Base-by-base conservation (phyloP, 768 basidiomycete species). In the Cystobasidium tubakii region DNA sequence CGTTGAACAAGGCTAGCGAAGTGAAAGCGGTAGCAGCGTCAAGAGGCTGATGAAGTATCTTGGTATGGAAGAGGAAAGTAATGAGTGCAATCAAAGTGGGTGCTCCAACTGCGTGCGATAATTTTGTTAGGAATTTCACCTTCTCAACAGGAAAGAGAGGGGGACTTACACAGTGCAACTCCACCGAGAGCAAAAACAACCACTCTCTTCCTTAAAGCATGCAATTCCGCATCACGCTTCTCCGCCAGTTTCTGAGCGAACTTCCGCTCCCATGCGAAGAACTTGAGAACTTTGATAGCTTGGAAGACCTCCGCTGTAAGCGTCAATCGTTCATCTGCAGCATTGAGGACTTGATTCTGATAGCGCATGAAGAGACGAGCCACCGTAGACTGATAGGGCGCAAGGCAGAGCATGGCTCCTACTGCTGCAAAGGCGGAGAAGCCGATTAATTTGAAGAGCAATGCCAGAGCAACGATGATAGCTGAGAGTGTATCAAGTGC, bases 11-110 rank as follows among this genome's bases (percentile, higher is more conserved):
- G 1, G 82, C 80, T 23, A 83, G 77, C 4, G 82, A 80, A 27
- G 83, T 80, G 78, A 84, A 84, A 2, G 83, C 83, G 9, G 80
- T 80, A 44, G 82, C 81, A 34, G 83, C 81, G 0, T 80, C 79
- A 15, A 84, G 77, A 7, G 81, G 81, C 19, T 79, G 76, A 6
- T 81, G 71, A 66, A 82, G 77, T 34, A 81, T 76, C 46, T 81
- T 73, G n/a, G 80, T 79, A 71, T 82, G 82, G 13, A 81, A 39
- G 10, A 75, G 23, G 34, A 83, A 83, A 1, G 82, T 81, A 7
- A 77, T 75, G 15, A 80, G 76, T 3, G 81, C 79, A 44, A 83
- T 82, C 33, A 83, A 44, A 19, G 81, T 76, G 0, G 82, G 82
- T 9, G 81, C 80, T 6, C 80, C 80, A 75, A 80, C 82, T 62